phyloP scores from a whole-genome alignment of 75 land plant species.

The Cupressus sempervirens region DNA sequence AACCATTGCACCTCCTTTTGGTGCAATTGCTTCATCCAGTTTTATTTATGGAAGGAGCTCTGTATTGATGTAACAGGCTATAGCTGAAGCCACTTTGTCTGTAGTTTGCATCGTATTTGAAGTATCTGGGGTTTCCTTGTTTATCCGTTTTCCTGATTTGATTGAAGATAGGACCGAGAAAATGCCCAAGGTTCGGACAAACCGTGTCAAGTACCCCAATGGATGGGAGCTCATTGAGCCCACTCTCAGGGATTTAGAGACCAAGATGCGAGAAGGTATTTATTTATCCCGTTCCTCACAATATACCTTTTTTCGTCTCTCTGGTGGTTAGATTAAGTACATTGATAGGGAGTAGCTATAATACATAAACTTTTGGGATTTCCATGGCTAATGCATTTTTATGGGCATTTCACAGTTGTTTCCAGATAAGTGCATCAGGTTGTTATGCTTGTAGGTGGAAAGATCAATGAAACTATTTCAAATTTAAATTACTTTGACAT shows the following conservation, averaged over 20 bases:
- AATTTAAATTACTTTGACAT: background rate
- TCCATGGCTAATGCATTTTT: background rate
- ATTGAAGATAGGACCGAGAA: background rate
- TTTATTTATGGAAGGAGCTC: background rate
- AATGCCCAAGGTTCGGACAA: constrained; percentile 95
- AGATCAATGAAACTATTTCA: background rate
- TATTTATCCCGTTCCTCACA: background rate
- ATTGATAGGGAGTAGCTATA: background rate
- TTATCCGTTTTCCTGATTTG: background rate
- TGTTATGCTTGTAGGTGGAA: background rate
- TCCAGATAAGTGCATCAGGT: background rate
- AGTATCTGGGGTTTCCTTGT: background rate
- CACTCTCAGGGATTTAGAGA: constrained; percentile 73
- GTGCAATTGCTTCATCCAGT: too few species aligned
- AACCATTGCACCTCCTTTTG: too few species aligned
- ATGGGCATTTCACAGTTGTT: background rate
- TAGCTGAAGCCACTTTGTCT: background rate
- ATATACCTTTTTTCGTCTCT: background rate
- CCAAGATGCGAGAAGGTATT: constrained; percentile 94
- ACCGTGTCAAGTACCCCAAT: constrained; percentile 68
- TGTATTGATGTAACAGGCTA: background rate
- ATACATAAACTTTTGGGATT: background rate
- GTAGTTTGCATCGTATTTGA: background rate
- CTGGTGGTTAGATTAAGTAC: background rate
- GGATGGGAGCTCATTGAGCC: constrained; percentile 98